Conservation (phyloP, 306 rosid species). For the Quercus cerris region DNA sequence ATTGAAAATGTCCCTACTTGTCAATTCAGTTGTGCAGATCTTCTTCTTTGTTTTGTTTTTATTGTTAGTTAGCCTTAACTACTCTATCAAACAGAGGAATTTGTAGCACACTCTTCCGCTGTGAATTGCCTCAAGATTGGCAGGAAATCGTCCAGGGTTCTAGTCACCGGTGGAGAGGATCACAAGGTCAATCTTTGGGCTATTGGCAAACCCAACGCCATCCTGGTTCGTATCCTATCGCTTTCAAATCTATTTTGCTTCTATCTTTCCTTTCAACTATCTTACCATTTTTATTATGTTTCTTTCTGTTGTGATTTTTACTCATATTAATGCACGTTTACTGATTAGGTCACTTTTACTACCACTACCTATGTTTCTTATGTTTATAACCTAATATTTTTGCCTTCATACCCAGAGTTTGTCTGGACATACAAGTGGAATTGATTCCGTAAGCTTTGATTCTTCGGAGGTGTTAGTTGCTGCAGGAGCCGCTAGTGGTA, state of each 20-base stretch:
- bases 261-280: background rate
- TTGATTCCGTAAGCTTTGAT: slow-evolving; percentile 96
- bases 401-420: slow-evolving; percentile 69
- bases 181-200: slow-evolving; percentile 99
- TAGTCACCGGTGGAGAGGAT: slow-evolving; percentile 98
- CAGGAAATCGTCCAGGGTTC: slow-evolving; percentile 85
- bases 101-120: slow-evolving; percentile 92
- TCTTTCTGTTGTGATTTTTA: background rate
- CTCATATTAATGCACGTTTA: background rate
- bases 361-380: background rate
- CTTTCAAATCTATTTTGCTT: background rate
- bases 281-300: background rate
- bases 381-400: slow-evolving; percentile 21
- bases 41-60: background rate
- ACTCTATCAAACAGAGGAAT: slow-evolving; percentile 67
- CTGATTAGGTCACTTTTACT: background rate
- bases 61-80: slow-evolving; percentile 54
- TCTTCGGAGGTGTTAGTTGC: slow-evolving; percentile 95
- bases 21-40: no score
- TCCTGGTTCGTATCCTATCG: slow-evolving; percentile 56
- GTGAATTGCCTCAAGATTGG: slow-evolving; percentile 99
- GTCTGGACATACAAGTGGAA: slow-evolving; percentile 98
- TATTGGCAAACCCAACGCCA: slow-evolving; percentile 97
- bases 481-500: slow-evolving; percentile 99
- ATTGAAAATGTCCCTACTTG: background rate